These are phyloP conservation scores for Triangularia verruculosa DNA, from an alignment of 2,329 filamentous ascomycete genomes.

Conservation along the genomic window DNA sequence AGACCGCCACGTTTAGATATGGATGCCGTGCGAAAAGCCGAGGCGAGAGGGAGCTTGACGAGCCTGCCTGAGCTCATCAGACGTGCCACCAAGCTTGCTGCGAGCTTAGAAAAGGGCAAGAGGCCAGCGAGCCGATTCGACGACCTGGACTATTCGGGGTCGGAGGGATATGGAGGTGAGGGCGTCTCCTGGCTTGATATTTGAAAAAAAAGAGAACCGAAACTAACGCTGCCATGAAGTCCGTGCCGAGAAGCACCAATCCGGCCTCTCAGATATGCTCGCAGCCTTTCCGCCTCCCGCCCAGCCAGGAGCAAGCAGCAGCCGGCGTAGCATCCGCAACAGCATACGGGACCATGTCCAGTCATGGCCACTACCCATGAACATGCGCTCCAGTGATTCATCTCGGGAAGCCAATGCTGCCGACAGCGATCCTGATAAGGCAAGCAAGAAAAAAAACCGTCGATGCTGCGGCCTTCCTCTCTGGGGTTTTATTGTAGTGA, in stretches of 20 bases:
- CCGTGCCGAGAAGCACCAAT: slow-evolving; percentile 43
- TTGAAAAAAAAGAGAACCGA: background rate
- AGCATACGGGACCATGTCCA: slow-evolving; percentile 48
- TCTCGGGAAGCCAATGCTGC: slow-evolving; percentile 16
- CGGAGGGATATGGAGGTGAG: slow-evolving; percentile 37
- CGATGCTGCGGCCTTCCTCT: slow-evolving; percentile 81
- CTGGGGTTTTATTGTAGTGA: slow-evolving; percentile 68
- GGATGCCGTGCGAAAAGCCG: slow-evolving; percentile 74
- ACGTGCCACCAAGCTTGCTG: slow-evolving; percentile 79
- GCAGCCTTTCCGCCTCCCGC: slow-evolving; percentile 63
- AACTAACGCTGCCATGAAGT: background rate
- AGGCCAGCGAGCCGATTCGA: slow-evolving; percentile 59
- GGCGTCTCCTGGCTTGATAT: slow-evolving; percentile 31
- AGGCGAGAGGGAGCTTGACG: slow-evolving; percentile 83
- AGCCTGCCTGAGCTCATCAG: slow-evolving; percentile 88
- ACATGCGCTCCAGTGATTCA: slow-evolving; percentile 28
- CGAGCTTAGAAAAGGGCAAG: slow-evolving; percentile 81
- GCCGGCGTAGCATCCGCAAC: slow-evolving; percentile 40
- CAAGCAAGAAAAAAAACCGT: slow-evolving; percentile 42
- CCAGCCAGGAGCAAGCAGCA: slow-evolving; percentile 41
- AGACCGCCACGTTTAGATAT: slow-evolving; percentile 76
- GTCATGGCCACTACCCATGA: slow-evolving; percentile 49
- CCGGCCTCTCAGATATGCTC: slow-evolving; percentile 62
- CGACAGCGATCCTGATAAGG: slow-evolving; percentile 13
- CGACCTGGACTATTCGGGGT: slow-evolving; percentile 48